Evolutionary conservation across 306 rosid species (phyloP).

Genomic region (Ormosia semicastrata): DNA sequence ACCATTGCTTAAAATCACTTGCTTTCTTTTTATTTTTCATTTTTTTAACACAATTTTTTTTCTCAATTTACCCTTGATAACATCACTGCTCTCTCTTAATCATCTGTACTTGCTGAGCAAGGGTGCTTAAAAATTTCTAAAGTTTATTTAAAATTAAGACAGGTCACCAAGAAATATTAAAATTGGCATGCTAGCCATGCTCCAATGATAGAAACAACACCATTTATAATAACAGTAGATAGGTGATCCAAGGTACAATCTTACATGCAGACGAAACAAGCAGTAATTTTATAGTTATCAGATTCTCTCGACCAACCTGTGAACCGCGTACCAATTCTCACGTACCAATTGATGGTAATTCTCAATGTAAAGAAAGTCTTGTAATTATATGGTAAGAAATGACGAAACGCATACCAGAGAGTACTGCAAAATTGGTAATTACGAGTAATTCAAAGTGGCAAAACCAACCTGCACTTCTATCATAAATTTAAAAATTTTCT

Average conservation of each 20-base stretch:
- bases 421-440: no score
- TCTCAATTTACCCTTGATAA: neutral
- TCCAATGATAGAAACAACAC: slow-evolving; percentile 2
- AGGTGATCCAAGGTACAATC: slow-evolving; percentile 17
- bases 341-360: no score
- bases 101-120: neutral
- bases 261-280: slow-evolving; percentile 24
- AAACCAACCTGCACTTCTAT: neutral
- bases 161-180: neutral
- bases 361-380: no score
- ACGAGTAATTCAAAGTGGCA: neutral
- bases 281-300: neutral
- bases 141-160: neutral
- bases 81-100: slow-evolving; percentile 3
- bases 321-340: neutral
- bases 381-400: neutral
- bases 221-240: neutral
- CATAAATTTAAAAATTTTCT: neutral
- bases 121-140: slow-evolving; percentile 4
- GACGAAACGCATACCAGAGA: no score
- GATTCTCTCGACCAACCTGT: neutral
- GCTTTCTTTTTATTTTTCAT: neutral
- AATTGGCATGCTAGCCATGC: slow-evolving; percentile 12
- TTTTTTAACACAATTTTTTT: neutral
- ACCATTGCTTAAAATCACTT: slow-evolving; percentile 24